These are phyloP conservation scores for Diplodia sapinea DNA, from an alignment of 2,329 filamentous ascomycete genomes.

Conservation along the genomic window DNA sequence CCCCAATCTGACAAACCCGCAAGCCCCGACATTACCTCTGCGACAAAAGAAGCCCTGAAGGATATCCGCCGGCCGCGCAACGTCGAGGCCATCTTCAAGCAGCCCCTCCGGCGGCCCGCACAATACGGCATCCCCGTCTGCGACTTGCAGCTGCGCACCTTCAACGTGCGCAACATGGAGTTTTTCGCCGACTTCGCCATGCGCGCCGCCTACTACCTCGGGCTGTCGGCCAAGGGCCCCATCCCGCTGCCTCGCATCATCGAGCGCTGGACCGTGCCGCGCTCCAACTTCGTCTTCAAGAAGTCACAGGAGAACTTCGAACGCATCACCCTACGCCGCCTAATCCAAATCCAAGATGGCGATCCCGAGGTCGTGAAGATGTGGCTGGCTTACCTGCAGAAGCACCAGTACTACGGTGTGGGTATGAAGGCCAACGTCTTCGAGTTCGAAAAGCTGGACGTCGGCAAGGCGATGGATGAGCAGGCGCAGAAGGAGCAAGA, in stretches of 20 bases:
- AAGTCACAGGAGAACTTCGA: constrained; percentile 99
- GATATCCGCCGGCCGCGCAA: constrained; percentile 64
- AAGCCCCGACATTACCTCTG: constrained; percentile 7
- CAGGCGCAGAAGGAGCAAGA: constrained; percentile 41
- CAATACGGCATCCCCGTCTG: constrained; percentile 81
- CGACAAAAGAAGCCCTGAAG: constrained; percentile 23
- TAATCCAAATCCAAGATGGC: constrained; percentile 93
- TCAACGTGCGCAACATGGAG: constrained; percentile 85
- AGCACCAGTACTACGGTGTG: constrained; percentile 93
- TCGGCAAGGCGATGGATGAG: constrained; percentile 42
- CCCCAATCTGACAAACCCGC: not conserved
- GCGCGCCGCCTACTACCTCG: constrained; percentile 91
- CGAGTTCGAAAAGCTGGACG: constrained; percentile 72
- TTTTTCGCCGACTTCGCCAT: constrained; percentile 95
- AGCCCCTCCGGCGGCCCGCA: constrained; percentile 77
- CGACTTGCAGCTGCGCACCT: constrained; percentile 92
- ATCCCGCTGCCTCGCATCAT: constrained; percentile 83
- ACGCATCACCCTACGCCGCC: constrained; percentile 79
- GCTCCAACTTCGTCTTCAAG: constrained; percentile 90
- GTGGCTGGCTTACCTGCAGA: constrained; percentile 90
- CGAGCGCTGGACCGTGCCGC: constrained; percentile 93
- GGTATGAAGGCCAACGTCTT: constrained; percentile 99
- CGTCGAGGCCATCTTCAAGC: constrained; percentile 84
- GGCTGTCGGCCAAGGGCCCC: constrained; percentile 83
- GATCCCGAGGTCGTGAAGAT: constrained; percentile 85